Evolutionary conservation across 768 basidiomycete species (phyloP), one percentile per base, ranked within the genome.

Genomic region (Mycena belliarum): DNA sequence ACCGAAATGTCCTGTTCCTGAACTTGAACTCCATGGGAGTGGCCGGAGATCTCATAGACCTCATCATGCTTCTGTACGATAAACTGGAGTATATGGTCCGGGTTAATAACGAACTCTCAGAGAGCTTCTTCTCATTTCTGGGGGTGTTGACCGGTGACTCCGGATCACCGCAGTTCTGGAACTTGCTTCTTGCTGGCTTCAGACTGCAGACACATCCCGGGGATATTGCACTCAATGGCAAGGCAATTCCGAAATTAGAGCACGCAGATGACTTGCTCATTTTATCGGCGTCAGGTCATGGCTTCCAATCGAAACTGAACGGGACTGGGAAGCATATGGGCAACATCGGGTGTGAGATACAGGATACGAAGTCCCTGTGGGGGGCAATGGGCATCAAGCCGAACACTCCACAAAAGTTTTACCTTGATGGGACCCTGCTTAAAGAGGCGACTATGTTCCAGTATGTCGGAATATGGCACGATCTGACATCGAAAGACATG

Each of bases 71-170:
- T 12, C 18, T 38, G 37, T 38, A 38, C 18, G 37, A 38, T n/a
- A 38, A 38, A n/a, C 11, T 38, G 18, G 37, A 38, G 20, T 38
- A 38, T 38, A 38, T 38, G 37, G 51, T 52, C 44, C 42, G 49
- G 7, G 37, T 50, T 0, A 50, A 50, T 25, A 41, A 29, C n/a
- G 37, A 38, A 6, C 18, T 60, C 16, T 59, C 66, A 8, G 45
- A 55, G 3, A 29, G 44, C 6, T 70, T 70, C 49, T 42, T 52
- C 26, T 67, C 68, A 0, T 53, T 47, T 10, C 61, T 67, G 11
- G 69, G 70, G n/a, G 56, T 69, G 1, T 57, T 72, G 12, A 70
- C 63, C 8, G 69, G 70, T 2, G 69, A 72, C 57, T 61, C 68
- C 10, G 60, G 60, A 0, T 72, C 69, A 3, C 70, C 69, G 3